Conservation (phyloP, 2,329 filamentous ascomycete genomes). For the Hyphodiscus sp. region DNA sequence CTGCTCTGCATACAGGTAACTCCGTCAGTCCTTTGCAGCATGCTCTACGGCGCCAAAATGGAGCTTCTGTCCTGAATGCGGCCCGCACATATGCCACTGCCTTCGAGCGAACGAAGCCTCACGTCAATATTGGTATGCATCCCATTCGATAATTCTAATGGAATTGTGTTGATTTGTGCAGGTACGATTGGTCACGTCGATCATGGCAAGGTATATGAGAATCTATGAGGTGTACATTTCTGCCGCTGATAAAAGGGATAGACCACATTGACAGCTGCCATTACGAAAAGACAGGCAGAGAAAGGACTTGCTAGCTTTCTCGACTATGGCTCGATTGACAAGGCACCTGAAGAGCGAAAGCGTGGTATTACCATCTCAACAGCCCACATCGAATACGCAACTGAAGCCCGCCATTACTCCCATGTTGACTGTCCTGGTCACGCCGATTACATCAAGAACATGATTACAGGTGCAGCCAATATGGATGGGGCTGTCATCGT, state of each 20-base stretch:
- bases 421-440: constrained; percentile 99
- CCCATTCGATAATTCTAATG: not conserved
- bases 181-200: constrained; percentile 99
- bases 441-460: constrained; percentile 99
- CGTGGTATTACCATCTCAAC: constrained; percentile 99
- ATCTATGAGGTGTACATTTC: constrained; percentile 7
- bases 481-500: constrained; percentile 99
- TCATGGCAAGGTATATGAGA: constrained; percentile 79
- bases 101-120: constrained; percentile 89
- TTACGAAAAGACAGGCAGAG: constrained; percentile 95
- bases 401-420: constrained; percentile 91
- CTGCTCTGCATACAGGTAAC: constrained; percentile 62
- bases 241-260: constrained; percentile 34
- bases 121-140: constrained; percentile 87
- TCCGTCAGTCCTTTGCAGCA: constrained; percentile 71
- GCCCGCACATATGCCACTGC: constrained; percentile 56
- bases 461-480: constrained; percentile 99
- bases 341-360: constrained; percentile 98
- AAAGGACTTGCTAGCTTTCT: constrained; percentile 93
- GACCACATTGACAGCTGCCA: constrained; percentile 97
- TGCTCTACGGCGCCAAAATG: constrained; percentile 56
- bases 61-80: constrained; percentile 58
- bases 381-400: constrained; percentile 97
- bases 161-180: constrained; percentile 31
- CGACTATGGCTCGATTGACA: constrained; percentile 97